These are phyloP conservation scores for Amesomyces nigricolor DNA, from an alignment of 2,329 filamentous ascomycete species.

Conservation along the genomic window DNA sequence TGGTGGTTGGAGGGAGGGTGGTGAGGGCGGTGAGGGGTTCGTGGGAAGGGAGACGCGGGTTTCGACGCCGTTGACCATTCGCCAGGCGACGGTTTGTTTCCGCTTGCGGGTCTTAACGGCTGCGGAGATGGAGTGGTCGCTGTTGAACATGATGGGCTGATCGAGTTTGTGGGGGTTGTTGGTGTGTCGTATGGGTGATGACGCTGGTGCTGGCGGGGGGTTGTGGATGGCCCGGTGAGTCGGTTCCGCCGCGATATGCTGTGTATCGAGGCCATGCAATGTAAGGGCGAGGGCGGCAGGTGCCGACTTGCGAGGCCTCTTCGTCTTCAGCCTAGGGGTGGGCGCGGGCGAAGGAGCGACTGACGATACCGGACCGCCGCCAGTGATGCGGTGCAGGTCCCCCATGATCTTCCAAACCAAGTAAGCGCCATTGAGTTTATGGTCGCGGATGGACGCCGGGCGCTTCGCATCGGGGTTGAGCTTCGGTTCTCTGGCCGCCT, in stretches of 20 bases:
- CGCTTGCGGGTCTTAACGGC: slow-evolving; percentile 46
- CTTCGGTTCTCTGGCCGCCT: slow-evolving; percentile 27
- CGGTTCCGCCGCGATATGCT: neutral
- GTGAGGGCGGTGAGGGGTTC: too few species aligned
- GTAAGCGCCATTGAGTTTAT: slow-evolving; percentile 42
- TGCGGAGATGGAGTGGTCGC: slow-evolving; percentile 40
- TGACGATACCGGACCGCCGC: slow-evolving; percentile 13
- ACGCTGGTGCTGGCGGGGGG: neutral
- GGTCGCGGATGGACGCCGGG: slow-evolving; percentile 42
- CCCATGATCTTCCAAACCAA: slow-evolving; percentile 39
- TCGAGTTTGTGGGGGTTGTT: neutral
- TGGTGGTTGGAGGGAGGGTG: neutral
- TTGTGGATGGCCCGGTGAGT: neutral
- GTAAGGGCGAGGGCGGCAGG: slow-evolving; percentile 15
- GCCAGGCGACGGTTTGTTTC: slow-evolving; percentile 35
- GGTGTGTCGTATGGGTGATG: neutral
- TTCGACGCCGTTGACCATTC: slow-evolving; percentile 39
- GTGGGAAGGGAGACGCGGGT: slow-evolving; percentile 18
- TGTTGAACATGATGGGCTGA: neutral
- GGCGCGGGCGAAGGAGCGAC: neutral
- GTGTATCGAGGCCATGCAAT: neutral
- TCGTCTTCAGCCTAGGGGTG: slow-evolving; percentile 13
- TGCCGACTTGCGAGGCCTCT: slow-evolving; percentile 24
- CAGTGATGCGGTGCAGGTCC: slow-evolving; percentile 34
- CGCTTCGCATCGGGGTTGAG: slow-evolving; percentile 32